Conservation (phyloP, 495 filamentous ascomycete genomes). For the Annulohypoxylon moriforme region DNA sequence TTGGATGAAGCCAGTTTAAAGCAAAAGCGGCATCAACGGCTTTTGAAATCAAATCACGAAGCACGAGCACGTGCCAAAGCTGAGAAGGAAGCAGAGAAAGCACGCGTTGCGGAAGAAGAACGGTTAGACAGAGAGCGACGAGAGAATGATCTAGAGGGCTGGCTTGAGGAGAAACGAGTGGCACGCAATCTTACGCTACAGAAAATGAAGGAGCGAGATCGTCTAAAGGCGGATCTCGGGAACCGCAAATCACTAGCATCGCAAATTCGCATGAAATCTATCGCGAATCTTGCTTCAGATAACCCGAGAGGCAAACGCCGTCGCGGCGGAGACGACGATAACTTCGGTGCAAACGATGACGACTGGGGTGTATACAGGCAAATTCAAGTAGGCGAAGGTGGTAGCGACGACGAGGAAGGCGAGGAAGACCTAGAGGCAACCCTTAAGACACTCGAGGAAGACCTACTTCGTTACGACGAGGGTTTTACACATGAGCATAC, state of each 20-base stretch:
- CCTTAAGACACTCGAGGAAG: constrained; percentile 80
- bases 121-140: constrained; percentile 84
- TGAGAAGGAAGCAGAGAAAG: constrained; percentile 92
- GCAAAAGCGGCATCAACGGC: constrained; percentile 87
- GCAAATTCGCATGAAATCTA: constrained; percentile 96
- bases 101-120: constrained; percentile 82
- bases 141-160: constrained; percentile 84
- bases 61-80: constrained; percentile 90
- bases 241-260: constrained; percentile 96
- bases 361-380: constrained; percentile 97
- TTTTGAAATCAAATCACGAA: constrained; percentile 94
- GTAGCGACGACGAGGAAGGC: constrained; percentile 81
- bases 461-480: constrained; percentile 86
- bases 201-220: constrained; percentile 91
- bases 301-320: constrained; percentile 79
- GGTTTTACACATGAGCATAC: constrained; percentile 91
- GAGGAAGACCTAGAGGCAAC: constrained; percentile 84
- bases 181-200: constrained; percentile 78
- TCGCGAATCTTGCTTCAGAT: constrained; percentile 96
- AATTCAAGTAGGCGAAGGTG: constrained; percentile 79
- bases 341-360: constrained; percentile 95
- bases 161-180: constrained; percentile 82
- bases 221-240: constrained; percentile 89
- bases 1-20: constrained; percentile 91
- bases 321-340: constrained; percentile 82